Percentiles rank a stretch among this genome's conserved stretches.
Evolutionary conservation across 2,329 filamentous ascomycete genomes (phyloP).

Genomic region (Phialophora verrucosa): DNA sequence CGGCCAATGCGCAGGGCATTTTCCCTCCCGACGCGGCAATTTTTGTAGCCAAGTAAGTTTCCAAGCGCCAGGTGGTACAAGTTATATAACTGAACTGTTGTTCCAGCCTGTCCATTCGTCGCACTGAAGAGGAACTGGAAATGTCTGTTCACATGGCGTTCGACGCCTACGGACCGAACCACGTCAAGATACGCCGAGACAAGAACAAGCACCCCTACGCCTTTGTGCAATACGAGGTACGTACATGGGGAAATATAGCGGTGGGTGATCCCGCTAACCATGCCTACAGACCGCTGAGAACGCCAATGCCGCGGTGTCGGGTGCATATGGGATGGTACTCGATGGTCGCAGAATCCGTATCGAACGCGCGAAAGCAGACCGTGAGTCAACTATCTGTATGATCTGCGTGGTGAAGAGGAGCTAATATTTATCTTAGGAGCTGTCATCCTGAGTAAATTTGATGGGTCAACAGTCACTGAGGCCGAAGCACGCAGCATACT

Average conservation of each 20-base stretch:
- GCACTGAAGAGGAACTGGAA: conserved; percentile 41
- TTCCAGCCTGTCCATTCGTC: conserved; percentile 41
- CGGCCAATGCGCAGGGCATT: conserved; percentile 47
- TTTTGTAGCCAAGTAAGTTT: conserved; percentile 49
- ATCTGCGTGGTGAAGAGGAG: neutral
- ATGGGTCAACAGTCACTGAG: conserved; percentile 31
- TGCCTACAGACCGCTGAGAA: conserved; percentile 40
- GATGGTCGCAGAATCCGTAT: conserved; percentile 38
- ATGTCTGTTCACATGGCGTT: conserved; percentile 43
- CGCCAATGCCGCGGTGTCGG: conserved; percentile 41
- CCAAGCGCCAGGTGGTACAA: conserved; percentile 21
- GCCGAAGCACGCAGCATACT: conserved; percentile 34
- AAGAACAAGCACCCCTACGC: conserved; percentile 45
- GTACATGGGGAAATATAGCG: conserved; percentile 3
- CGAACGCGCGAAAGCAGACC: conserved; percentile 37
- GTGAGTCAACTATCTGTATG: conserved; percentile 30
- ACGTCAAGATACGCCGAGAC: conserved; percentile 47
- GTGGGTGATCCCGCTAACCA: conserved; percentile 19
- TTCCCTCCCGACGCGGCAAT: conserved; percentile 47
- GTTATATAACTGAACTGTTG: conserved; percentile 5
- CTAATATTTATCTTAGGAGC: conserved; percentile 31
- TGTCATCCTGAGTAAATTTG: conserved; percentile 34
- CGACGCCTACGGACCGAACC: conserved; percentile 43
- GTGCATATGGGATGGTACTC: conserved; percentile 26
- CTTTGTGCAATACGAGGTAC: conserved; percentile 50